Percentiles rank a stretch among this genome's conserved stretches.
Conservation (phyloP, 176 grass and related monocot genomes). For the Elymus sibiricus region DNA sequence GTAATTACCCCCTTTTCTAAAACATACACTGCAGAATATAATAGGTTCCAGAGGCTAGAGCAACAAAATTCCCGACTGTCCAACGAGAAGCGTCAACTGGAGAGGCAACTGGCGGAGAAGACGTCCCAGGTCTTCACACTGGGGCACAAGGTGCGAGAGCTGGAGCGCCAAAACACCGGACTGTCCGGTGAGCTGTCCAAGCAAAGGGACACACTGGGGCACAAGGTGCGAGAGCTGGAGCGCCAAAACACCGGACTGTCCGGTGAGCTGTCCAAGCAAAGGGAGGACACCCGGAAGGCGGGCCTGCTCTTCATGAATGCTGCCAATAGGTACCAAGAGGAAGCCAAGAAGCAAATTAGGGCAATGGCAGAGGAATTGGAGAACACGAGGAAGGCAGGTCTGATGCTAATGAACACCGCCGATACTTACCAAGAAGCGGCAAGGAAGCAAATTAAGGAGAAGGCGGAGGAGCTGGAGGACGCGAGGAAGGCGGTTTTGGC, state of each 20-base stretch:
- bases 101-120: slow-evolving; percentile 1
- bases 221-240: too few relatives aligned
- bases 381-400: neutral
- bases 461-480: neutral
- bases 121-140: neutral
- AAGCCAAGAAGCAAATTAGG: neutral
- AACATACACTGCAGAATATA: neutral
- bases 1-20: neutral
- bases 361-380: neutral
- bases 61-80: neutral
- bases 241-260: too few relatives aligned
- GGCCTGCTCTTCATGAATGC: neutral
- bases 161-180: neutral
- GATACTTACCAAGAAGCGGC: slow-evolving; percentile 1
- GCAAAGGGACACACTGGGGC: too few relatives aligned
- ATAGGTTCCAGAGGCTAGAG: neutral
- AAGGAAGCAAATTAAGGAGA: neutral
- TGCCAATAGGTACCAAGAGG: neutral
- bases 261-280: too few relatives aligned
- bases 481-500: neutral
- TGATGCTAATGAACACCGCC: neutral
- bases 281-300: neutral
- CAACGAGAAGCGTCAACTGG: slow-evolving; percentile 13
- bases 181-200: neutral
- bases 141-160: neutral